A percentile compares a stretch with the other conserved stretches of the same genome.
These are phyloP conservation scores for Nelumbo lutea DNA, from an alignment of 164 flowering plant species.

Conservation along the genomic window DNA sequence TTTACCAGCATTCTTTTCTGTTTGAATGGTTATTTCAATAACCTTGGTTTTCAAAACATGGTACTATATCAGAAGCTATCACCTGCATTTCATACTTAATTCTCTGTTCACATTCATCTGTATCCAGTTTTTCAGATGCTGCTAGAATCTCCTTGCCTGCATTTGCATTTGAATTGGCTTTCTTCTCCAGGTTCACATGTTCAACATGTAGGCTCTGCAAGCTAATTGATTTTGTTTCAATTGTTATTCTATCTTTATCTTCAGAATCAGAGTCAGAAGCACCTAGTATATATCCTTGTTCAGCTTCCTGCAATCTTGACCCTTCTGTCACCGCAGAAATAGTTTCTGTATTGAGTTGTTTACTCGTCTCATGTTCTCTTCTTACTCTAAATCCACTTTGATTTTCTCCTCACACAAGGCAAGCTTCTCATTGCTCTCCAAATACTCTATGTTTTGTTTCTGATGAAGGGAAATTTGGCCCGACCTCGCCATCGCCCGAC, in stretches of 20 bases:
- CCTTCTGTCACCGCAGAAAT: constrained; percentile 5
- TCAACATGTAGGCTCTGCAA: constrained; percentile 7
- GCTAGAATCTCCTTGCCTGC: not conserved
- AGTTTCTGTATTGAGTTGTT: not conserved
- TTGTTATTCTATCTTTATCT: not conserved
- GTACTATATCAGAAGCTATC: not conserved
- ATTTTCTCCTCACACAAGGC: no score
- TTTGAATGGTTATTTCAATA: constrained; percentile 1
- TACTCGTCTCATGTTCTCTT: not conserved
- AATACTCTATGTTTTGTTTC: no score
- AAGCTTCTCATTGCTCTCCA: no score
- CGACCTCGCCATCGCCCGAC: no score
- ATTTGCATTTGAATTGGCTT: constrained; percentile 5
- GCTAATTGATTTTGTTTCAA: constrained; percentile 8
- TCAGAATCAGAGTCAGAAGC: not conserved
- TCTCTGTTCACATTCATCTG: constrained; percentile 9
- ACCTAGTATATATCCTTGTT: constrained; percentile 16
- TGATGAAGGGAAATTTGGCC: no score
- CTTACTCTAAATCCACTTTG: not conserved
- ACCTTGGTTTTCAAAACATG: constrained; percentile 3
- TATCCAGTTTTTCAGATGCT: constrained; percentile 2
- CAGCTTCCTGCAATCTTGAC: constrained; percentile 10
- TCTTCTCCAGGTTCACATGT: constrained; percentile 12
- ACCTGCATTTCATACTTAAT: not conserved
- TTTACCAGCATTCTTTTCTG: not conserved